These are phyloP conservation scores for Colletotrichum caudatum DNA, from an alignment of 2,329 filamentous ascomycete genomes.

Conservation along the genomic window DNA sequence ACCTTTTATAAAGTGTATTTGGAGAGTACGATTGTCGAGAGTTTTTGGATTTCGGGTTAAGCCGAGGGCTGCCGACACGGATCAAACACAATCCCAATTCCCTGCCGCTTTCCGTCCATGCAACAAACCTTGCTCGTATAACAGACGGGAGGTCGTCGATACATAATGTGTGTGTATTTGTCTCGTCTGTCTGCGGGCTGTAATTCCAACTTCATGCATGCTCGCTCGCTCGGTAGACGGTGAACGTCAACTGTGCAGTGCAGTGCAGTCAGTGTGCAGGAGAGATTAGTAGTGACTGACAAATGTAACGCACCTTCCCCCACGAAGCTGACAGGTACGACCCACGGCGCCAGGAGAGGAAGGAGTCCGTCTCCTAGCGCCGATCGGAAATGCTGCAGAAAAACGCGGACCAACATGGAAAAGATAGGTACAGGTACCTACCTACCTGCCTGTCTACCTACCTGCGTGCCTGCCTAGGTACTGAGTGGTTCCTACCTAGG, in stretches of 20 bases:
- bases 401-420: neutral
- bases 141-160: neutral
- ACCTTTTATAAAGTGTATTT: neutral
- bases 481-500: neutral
- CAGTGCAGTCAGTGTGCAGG: neutral
- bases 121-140: neutral
- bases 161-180: neutral
- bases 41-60: neutral
- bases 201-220: no score
- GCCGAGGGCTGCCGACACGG: neutral
- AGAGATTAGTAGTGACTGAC: slow-evolving; percentile 20
- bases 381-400: slow-evolving; percentile 10
- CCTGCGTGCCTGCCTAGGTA: no score
- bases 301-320: slow-evolving; percentile 9
- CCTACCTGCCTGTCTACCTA: no score
- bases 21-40: neutral
- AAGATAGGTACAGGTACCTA: neutral
- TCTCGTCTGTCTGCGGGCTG: neutral
- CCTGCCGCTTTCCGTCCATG: neutral
- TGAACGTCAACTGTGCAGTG: neutral
- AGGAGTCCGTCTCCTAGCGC: neutral
- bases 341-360: neutral
- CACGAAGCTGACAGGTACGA: slow-evolving; percentile 15
- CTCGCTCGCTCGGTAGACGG: neutral
- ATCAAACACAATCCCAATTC: neutral